These are phyloP conservation scores for Saccharomycopsis javanensis DNA, from an alignment of 805 yeast genomes.

Conservation along the genomic window DNA sequence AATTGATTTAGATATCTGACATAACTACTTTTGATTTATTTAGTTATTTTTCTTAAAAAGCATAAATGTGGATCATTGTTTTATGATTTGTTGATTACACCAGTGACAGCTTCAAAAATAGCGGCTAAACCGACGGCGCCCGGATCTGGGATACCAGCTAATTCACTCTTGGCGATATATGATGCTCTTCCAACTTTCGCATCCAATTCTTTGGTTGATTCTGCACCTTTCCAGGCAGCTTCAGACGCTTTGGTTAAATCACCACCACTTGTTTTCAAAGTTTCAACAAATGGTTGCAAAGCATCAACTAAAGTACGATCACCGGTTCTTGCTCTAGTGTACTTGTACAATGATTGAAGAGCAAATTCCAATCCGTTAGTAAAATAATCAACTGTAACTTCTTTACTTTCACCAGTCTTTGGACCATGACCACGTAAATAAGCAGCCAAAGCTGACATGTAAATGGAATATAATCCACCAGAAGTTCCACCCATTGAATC, in stretches of 20 bases:
- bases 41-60: too few relatives aligned
- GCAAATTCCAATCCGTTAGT: slow-evolving; percentile 48
- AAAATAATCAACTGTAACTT: slow-evolving; percentile 29
- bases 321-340: slow-evolving; percentile 82
- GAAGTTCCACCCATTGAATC: slow-evolving; percentile 96
- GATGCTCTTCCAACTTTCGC: slow-evolving; percentile 94
- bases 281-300: slow-evolving; percentile 71
- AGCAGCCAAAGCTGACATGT: slow-evolving; percentile 63
- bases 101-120: slow-evolving; percentile 24
- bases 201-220: slow-evolving; percentile 57
- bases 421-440: slow-evolving; percentile 26
- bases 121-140: slow-evolving; percentile 84
- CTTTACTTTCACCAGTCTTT: slow-evolving; percentile 22
- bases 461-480: slow-evolving; percentile 87
- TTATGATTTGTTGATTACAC: slow-evolving; percentile 9
- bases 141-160: slow-evolving; percentile 69
- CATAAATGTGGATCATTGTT: too few relatives aligned
- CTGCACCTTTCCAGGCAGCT: slow-evolving; percentile 71
- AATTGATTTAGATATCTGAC: too few relatives aligned
- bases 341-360: slow-evolving; percentile 63
- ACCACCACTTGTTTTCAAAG: slow-evolving; percentile 27
- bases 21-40: too few relatives aligned
- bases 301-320: slow-evolving; percentile 88
- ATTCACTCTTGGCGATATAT: slow-evolving; percentile 48
- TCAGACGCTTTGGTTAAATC: slow-evolving; percentile 51